Evolutionary conservation across 768 basidiomycete species (phyloP), one percentile per base, ranked within the genome.

Genomic region (Tubosaeta sp.): DNA sequence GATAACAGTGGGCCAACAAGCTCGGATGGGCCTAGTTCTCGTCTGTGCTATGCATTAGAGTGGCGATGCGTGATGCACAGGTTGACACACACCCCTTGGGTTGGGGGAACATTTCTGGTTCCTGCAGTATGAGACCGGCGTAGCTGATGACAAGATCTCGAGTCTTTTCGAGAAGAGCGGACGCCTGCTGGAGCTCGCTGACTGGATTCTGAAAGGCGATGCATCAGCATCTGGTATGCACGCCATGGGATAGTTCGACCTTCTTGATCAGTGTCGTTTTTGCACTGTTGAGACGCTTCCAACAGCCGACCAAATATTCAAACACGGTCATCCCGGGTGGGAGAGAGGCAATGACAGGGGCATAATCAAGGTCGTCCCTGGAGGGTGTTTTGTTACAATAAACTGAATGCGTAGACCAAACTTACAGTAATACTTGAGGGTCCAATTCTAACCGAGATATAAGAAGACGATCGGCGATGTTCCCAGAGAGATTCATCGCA

Each of bases 31-130:
- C 95, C 95, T 45, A 88, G 70, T 1, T 74, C 73, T 62, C 86
- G 86, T 8, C 89, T 90, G 49, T 31, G 31, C 6, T 18, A 34
- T 31, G 21, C 22, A 49, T 65, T 27, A 50, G 47, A 43, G 19
- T 13, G 43, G 22, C 32, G 19, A n/a, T 22, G 29, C 14, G 21
- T 39, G 29, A 34, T 32, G 13, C 30, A 46, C 19, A 16, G 7
- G 16, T 30, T 44, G 19, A 42, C 22, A 73, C 80, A 52, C 67
- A 90, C 93, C 82, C 79, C 47, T 69, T 49, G 10, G 94, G 94
- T 58, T 96, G 91, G 43, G 92, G 89, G 58, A 99, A 98, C 87
- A 97, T 94, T 34, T 84, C 84, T 1, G 94, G 90, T 53, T 94
- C 94, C 69, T 94, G 92, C 10, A 99, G 73, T 21, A 80, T 87